Base-by-base conservation (phyloP, 306 rosid genomes). In the Vigna unguiculata region DNA sequence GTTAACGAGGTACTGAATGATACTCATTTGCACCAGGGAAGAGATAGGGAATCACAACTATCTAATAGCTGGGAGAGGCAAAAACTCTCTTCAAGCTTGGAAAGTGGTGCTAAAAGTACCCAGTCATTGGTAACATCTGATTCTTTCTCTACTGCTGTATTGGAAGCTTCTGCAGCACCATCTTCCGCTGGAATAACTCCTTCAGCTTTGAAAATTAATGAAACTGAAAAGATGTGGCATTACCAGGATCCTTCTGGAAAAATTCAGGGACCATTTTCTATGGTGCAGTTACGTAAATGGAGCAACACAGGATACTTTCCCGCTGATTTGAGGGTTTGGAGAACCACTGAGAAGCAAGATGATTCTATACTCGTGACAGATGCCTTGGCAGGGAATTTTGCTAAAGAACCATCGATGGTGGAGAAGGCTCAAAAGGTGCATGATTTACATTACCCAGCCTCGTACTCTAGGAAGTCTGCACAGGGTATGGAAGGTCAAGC, bases 201-300 rank as follows among this genome's bases (percentile, higher is more conserved):
- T 52, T 74, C 91, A 49, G 83, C 82, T 7, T 65, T 88, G 74
- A 77, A 81, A 80, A 62, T 86, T 73, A 92, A 91, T 80, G 99
- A 96, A 76, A 25, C 91, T 38, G 98, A 96, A 81, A 96, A 92
- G 84, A 83, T 82, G 15, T 92, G 99, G 99, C 90, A 82, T 79
- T 96, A 96, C 79, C 71, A 88, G 81, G 99, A 96, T 86, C 99
- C 99, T 20, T 83, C 97, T n/a, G 99, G 96, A 58, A 96, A 96
- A 85, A 80, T 91, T 70, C 99, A 96, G 87, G 99, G 99, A 72
- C 99, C 99, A 48, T 96, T 96, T 88, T 96, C 98, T 30, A 89
- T 91, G 71, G 82, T 84, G 61, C 99, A 96, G 83, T 85, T 96
- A 28, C 93, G 99, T 20, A 96, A 96, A 79, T 96, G 99, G 99